phyloP scores from a whole-genome alignment of 805 yeast genomes.

The Grigorovia jiainica region DNA sequence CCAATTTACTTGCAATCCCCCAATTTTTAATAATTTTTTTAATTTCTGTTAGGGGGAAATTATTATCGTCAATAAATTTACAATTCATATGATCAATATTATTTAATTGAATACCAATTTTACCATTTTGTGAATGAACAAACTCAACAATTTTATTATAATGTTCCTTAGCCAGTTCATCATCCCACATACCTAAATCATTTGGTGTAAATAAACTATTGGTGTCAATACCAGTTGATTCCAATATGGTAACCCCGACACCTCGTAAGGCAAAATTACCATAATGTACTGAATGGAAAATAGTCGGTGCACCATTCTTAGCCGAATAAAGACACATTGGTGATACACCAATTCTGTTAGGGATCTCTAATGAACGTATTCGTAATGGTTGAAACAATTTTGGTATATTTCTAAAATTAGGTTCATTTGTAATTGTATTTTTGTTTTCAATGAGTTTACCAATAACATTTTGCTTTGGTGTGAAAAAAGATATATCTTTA shows the following conservation, averaged over 20 bases:
- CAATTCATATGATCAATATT: neutral
- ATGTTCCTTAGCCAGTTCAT: constrained; percentile 35
- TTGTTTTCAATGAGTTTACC: constrained; percentile 7
- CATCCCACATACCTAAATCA: constrained; percentile 43
- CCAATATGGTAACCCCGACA: constrained; percentile 40
- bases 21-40: constrained; percentile 33
- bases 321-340: constrained; percentile 50
- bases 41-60: constrained; percentile 25
- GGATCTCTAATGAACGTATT: constrained; percentile 32
- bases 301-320: constrained; percentile 33
- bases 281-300: constrained; percentile 42
- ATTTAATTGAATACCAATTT: constrained; percentile 44
- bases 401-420: constrained; percentile 20
- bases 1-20: constrained; percentile 39
- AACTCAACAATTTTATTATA: constrained; percentile 35
- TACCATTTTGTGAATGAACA: constrained; percentile 36
- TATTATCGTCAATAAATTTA: constrained; percentile 47
- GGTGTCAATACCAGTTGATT: constrained; percentile 35
- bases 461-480: constrained; percentile 10
- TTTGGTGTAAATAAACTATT: constrained; percentile 36
- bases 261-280: constrained; percentile 40
- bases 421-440: neutral
- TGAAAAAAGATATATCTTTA: constrained; percentile 6
- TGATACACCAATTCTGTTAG: constrained; percentile 46
- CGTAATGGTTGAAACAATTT: constrained; percentile 36